Evolutionary conservation across 805 yeast species (phyloP).

Genomic region (Candida nanaspora): DNA sequence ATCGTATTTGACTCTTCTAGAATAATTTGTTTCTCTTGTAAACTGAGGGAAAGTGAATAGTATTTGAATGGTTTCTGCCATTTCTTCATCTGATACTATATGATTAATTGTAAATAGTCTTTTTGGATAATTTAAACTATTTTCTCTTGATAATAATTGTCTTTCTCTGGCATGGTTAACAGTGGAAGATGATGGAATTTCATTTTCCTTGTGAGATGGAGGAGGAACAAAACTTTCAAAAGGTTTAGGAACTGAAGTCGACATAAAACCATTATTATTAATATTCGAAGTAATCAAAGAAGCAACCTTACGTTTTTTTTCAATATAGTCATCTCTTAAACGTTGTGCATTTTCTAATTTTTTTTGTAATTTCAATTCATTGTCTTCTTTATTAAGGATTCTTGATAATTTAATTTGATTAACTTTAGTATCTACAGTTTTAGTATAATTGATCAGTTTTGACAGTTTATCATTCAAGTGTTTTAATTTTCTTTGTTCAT

Average conservation of each 20-base stretch:
- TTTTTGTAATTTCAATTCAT: slow-evolving; percentile 5
- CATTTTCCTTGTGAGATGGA: too few species aligned
- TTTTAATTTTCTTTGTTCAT: slow-evolving; percentile 10
- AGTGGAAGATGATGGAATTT: too few species aligned
- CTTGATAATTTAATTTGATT: slow-evolving; percentile 3
- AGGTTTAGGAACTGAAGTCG: too few species aligned
- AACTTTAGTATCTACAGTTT: slow-evolving; percentile 4
- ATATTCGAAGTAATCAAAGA: slow-evolving; percentile 10
- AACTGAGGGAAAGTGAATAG: slow-evolving; percentile 5
- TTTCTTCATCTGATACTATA: slow-evolving; percentile 6
- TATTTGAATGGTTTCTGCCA: slow-evolving; percentile 5
- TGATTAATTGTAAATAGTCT: too few species aligned
- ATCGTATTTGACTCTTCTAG: slow-evolving; percentile 5
- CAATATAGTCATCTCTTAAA: slow-evolving; percentile 10
- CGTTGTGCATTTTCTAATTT: slow-evolving; percentile 11
- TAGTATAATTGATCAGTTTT: slow-evolving; percentile 7
- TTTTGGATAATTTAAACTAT: too few species aligned
- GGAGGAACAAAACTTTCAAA: too few species aligned
- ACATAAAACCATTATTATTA: too few species aligned
- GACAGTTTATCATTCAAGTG: slow-evolving; percentile 7
- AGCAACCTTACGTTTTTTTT: slow-evolving; percentile 12
- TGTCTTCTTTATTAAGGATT: not conserved
- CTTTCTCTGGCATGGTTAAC: too few species aligned
- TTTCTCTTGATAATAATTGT: too few species aligned
- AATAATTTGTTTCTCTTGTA: not conserved